These are phyloP conservation scores for Ormosia semicastrata DNA, from an alignment of 306 rosid species.

Conservation along the genomic window DNA sequence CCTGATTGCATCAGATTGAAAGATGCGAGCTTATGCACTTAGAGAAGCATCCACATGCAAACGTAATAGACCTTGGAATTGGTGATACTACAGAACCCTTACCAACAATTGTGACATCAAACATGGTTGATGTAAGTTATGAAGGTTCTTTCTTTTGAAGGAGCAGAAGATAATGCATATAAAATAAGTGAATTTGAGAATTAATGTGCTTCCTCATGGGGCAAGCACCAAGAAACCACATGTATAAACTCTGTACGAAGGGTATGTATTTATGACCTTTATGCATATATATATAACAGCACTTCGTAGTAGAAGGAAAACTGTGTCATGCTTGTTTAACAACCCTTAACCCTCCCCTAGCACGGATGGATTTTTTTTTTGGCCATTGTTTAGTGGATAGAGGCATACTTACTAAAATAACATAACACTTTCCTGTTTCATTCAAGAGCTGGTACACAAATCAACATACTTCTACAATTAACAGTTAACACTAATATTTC, in stretches of 20 bases:
- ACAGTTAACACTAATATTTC: neutral
- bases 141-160: slow-evolving; percentile 5
- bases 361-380: neutral
- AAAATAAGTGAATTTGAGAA: neutral
- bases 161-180: neutral
- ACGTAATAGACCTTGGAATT: slow-evolving; percentile 66
- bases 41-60: slow-evolving; percentile 58
- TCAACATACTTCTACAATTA: neutral
- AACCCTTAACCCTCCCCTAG: neutral
- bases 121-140: slow-evolving; percentile 59
- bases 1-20: slow-evolving; percentile 51
- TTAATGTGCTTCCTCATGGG: neutral
- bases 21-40: slow-evolving; percentile 51
- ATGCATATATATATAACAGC: neutral
- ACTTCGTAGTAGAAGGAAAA: neutral
- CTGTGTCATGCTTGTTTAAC: neutral
- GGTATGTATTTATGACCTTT: neutral
- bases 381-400: neutral
- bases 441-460: neutral
- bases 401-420: neutral
- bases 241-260: neutral
- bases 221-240: neutral
- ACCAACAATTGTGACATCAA: slow-evolving; percentile 56
- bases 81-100: slow-evolving; percentile 80
- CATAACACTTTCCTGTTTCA: neutral